Base-by-base conservation (phyloP, 495 filamentous ascomycete genomes). In the Penicillium daleae region DNA sequence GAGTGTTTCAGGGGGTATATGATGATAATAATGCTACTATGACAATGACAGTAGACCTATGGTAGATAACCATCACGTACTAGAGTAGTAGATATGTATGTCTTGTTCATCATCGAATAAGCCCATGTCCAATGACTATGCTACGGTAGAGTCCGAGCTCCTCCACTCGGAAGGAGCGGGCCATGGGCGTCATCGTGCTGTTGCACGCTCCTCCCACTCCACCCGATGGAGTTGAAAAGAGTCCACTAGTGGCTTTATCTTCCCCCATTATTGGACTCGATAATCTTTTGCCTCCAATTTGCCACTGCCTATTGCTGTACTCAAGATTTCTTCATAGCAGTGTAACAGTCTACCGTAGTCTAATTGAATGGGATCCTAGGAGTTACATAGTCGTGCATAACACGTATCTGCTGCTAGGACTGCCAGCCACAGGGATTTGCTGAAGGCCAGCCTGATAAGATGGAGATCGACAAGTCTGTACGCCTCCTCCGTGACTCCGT, bases 211-310 rank as follows among this genome's bases (percentile, higher is more conserved):
- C 46, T 29, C 46, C 46, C 6, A 50, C 46, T 50, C 46, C 46
- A 27, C 46, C 42, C 3, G 17, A n/a, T 9, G 6, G 40, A n/a
- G 17, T 42, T 42, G 39, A 6, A 19, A 19, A 8, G 6, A 19
- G 39, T 19, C 17, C 37, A 21, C 40, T 44, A 44, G 40, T 19
- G n/a, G 6, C 8, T 5, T 22, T 15, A 49, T 13, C 44, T n/a
- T 48, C 44, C 15, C 50, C 27, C 29, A 46, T 46, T 46, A 54
- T 32, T 54, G 51, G 31, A 35, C 35, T 54, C 26, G 17, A 31
- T 54, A 32, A 54, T 54, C 29, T 15, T 54, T 10, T 12, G 15
- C 51, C n/a, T 35, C 6, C 2, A 5, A 32, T 31, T 54, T 29
- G 51, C 51, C 51, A 54, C 51, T 32, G 31, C 31, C 29, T 31